Evolutionary conservation across 768 basidiomycete genomes (phyloP).

Genomic region (Holtermanniella nyarrowii): DNA sequence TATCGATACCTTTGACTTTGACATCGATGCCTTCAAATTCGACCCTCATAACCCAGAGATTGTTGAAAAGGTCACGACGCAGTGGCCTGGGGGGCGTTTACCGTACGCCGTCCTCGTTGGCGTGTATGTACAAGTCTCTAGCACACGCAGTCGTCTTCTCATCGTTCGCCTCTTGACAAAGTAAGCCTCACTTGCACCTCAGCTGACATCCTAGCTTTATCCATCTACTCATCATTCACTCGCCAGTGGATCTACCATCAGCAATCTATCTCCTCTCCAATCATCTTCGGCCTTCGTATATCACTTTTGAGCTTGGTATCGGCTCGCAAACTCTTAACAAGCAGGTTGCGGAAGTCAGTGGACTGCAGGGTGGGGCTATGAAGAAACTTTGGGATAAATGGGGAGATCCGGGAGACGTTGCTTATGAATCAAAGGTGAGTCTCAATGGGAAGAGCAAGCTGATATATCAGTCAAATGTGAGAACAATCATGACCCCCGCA

Average conservation of each 20-base stretch:
- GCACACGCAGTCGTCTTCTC: slow-evolving; percentile 29
- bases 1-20: slow-evolving; percentile 32
- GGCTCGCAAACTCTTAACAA: slow-evolving; percentile 46
- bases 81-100: slow-evolving; percentile 34
- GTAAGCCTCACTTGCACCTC: slow-evolving; percentile 14
- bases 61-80: background rate
- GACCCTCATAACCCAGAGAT: slow-evolving; percentile 18
- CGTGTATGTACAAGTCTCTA: slow-evolving; percentile 37
- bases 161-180: slow-evolving; percentile 39
- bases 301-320: slow-evolving; percentile 48
- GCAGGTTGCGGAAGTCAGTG: slow-evolving; percentile 37
- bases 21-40: slow-evolving; percentile 34
- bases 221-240: slow-evolving; percentile 55
- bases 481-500: slow-evolving; percentile 34
- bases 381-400: slow-evolving; percentile 51
- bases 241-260: slow-evolving; percentile 62
- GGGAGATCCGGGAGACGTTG: slow-evolving; percentile 83
- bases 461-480: slow-evolving; percentile 17
- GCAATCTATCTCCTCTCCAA: slow-evolving; percentile 74
- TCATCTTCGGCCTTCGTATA: slow-evolving; percentile 64
- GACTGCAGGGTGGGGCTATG: slow-evolving; percentile 28
- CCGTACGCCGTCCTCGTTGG: slow-evolving; percentile 38
- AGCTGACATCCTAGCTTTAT: slow-evolving; percentile 62
- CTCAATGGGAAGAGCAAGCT: background rate
- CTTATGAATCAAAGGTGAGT: slow-evolving; percentile 60